Conservation (phyloP, 495 filamentous ascomycete genomes). For the Penicillium atrosanguineum region DNA sequence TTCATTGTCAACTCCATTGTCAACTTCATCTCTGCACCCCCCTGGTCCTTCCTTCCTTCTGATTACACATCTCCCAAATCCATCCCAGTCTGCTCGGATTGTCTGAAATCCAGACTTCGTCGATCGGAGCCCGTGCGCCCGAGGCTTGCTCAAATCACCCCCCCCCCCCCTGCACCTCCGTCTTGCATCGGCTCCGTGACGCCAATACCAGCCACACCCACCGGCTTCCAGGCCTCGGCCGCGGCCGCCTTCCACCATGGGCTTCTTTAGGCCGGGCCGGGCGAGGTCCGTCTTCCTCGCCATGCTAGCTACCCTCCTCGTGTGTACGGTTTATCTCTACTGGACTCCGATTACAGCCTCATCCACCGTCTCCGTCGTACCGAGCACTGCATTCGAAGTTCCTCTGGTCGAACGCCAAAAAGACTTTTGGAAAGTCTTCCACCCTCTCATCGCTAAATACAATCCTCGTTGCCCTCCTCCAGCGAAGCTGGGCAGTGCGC, state of each 20-base stretch:
- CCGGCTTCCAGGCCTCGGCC: neutral
- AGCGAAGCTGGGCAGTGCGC: conserved; percentile 21
- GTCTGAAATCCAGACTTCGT: conserved; percentile 1
- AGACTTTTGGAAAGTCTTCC: conserved; percentile 40
- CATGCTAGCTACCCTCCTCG: conserved; percentile 30
- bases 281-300: conserved; percentile 32
- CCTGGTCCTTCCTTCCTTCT: neutral
- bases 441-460: conserved; percentile 33
- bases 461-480: conserved; percentile 32
- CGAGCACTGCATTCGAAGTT: conserved; percentile 38
- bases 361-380: conserved; percentile 36
- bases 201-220: conserved; percentile 1
- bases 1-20: neutral
- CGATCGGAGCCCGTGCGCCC: conserved; percentile 25
- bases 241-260: conserved; percentile 18
- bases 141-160: conserved; percentile 9
- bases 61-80: neutral
- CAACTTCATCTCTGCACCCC: neutral
- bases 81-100: neutral
- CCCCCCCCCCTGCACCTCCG: conserved; percentile 10
- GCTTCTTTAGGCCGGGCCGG: conserved; percentile 30
- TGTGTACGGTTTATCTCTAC: conserved; percentile 39
- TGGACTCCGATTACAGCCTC: conserved; percentile 33
- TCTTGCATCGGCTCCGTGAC: neutral
- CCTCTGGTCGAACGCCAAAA: conserved; percentile 37